These are phyloP conservation scores for Leersia perrieri DNA, from an alignment of 176 grass and related monocot genomes.

Conservation along the genomic window DNA sequence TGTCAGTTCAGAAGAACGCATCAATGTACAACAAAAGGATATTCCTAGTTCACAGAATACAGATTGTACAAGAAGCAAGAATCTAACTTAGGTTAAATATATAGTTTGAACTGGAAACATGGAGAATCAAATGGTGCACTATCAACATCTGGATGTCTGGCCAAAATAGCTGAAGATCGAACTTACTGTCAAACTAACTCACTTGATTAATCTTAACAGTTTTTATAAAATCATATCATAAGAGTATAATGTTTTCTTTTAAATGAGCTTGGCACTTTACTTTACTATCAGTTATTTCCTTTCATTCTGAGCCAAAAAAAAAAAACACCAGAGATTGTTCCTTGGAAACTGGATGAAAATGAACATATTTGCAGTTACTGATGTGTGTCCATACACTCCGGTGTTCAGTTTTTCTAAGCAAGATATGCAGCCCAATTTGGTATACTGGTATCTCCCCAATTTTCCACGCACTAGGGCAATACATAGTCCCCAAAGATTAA, in stretches of 20 bases:
- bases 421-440: neutral
- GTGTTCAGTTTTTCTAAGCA: neutral
- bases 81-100: constrained; percentile 8
- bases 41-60: constrained; percentile 16
- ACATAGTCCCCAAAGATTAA: neutral
- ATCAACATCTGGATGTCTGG: neutral
- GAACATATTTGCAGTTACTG: neutral
- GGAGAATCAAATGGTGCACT: neutral
- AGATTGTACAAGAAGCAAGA: constrained; percentile 17
- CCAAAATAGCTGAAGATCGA: neutral
- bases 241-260: neutral
- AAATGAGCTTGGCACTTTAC: neutral
- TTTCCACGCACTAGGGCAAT: neutral
- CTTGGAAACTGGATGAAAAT: neutral
- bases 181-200: neutral
- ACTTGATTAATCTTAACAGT: constrained; percentile 1
- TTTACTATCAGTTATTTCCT: neutral
- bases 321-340: neutral
- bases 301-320: neutral
- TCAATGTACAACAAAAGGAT: neutral
- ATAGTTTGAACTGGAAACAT: neutral
- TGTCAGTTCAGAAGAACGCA: constrained; percentile 19
- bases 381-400: neutral
- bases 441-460: neutral
- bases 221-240: neutral